phyloP scores from a whole-genome alignment of 139 green algal genomes.

The Asterochloris erici region DNA sequence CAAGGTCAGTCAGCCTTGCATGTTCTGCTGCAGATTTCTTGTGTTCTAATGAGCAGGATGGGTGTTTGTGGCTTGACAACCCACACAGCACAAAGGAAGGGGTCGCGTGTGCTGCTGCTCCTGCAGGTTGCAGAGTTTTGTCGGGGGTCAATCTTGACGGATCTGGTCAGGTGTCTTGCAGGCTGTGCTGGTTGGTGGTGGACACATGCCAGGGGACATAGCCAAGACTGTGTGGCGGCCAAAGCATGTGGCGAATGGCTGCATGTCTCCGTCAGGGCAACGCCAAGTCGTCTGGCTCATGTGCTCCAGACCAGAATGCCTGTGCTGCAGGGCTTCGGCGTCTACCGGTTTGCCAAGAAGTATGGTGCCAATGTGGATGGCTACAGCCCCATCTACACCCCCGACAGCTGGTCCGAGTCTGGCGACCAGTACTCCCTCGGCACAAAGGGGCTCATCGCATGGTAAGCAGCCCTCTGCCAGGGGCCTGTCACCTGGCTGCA shows the following conservation, averaged over 20 bases:
- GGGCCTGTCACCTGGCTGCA: neutral
- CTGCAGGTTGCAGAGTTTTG: too few relatives aligned
- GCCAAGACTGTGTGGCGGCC: too few relatives aligned
- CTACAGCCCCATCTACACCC: constrained; percentile 96
- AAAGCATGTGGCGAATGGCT: too few relatives aligned
- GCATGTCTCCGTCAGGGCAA: too few relatives aligned
- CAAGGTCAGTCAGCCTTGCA: constrained; percentile 26
- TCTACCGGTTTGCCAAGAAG: constrained; percentile 89
- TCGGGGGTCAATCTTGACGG: too few relatives aligned
- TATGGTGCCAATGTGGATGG: constrained; percentile 95
- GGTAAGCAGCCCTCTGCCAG: constrained; percentile 36
- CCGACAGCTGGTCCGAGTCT: constrained; percentile 85
- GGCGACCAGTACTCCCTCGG: constrained; percentile 84
- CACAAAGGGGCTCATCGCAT: constrained; percentile 88
- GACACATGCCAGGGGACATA: too few relatives aligned
- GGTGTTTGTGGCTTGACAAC: neutral
- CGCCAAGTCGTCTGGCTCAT: too few relatives aligned
- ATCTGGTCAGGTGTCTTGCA: too few relatives aligned
- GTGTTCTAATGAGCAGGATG: neutral
- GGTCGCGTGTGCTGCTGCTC: neutral
- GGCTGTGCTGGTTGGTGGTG: too few relatives aligned
- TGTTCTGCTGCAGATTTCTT: neutral
- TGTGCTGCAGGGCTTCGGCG: constrained; percentile 71
- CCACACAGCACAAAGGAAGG: neutral
- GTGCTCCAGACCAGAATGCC: too few relatives aligned